Evolutionary conservation across 257 asterid genomes (phyloP).

Genomic region (Ilex asprella): DNA sequence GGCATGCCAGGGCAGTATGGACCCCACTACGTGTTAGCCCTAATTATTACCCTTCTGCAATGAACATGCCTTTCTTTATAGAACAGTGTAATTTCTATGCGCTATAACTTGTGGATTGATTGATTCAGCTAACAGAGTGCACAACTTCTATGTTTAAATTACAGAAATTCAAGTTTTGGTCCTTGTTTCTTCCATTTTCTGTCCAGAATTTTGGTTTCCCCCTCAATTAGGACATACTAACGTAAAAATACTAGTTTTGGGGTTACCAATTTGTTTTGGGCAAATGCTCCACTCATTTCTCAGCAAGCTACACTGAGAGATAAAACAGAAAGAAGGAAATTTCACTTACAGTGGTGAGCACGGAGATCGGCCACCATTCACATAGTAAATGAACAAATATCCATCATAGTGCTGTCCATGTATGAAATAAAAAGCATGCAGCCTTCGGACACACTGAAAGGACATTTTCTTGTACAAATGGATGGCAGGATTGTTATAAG

Average conservation of each 20-base stretch:
- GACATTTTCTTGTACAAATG: slow-evolving; percentile 85
- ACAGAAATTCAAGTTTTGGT: no score
- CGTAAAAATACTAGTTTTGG: no score
- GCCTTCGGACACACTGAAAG: slow-evolving; percentile 70
- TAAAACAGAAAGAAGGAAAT: not conserved
- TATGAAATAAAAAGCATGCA: slow-evolving; percentile 68
- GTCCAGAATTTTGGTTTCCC: not conserved
- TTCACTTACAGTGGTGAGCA: slow-evolving; percentile 90
- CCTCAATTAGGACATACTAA: not conserved
- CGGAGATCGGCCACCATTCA: slow-evolving; percentile 91
- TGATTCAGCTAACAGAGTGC: no score
- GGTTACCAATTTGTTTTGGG: not conserved
- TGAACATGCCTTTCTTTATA: no score
- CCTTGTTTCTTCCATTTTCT: no score
- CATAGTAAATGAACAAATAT: slow-evolving; percentile 86
- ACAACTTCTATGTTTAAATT: no score
- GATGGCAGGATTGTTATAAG: slow-evolving; percentile 88
- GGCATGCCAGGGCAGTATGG: no score
- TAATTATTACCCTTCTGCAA: no score
- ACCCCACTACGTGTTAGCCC: no score
- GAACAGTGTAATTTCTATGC: no score
- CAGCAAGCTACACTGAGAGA: not conserved
- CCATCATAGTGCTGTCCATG: slow-evolving; percentile 83
- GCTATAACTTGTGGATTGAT: no score
- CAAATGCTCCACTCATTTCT: not conserved